phyloP scores from a whole-genome alignment of 2,329 filamentous ascomycete genomes.

The Oidium heveae region DNA sequence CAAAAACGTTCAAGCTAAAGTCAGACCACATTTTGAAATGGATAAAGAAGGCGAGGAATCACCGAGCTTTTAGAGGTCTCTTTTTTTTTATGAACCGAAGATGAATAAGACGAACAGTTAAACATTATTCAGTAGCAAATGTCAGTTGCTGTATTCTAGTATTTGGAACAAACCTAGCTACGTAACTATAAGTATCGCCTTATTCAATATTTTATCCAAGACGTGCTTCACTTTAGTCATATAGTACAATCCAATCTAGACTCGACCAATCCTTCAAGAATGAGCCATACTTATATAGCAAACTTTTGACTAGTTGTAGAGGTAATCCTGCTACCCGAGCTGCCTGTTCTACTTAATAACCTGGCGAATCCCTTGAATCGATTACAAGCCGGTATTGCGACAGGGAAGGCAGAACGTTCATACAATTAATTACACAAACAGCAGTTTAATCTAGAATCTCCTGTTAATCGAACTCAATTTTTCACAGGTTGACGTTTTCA shows the following conservation, averaged over 20 bases:
- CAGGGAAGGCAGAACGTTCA: not conserved
- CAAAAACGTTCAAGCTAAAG: too few relatives aligned
- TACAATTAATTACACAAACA: not conserved
- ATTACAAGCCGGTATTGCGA: not conserved
- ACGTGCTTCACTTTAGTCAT: too few relatives aligned
- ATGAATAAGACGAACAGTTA: too few relatives aligned
- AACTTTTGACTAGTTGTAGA: not conserved
- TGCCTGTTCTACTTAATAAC: not conserved
- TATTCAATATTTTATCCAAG: too few relatives aligned
- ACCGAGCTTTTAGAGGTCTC: too few relatives aligned
- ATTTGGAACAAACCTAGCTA: too few relatives aligned
- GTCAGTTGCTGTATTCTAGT: too few relatives aligned
- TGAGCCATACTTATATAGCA: not conserved
- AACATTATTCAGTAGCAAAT: too few relatives aligned
- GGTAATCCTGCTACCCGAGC: not conserved
- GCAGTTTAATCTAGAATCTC: not conserved
- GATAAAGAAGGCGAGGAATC: too few relatives aligned
- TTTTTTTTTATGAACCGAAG: too few relatives aligned
- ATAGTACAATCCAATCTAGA: not conserved
- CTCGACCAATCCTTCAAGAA: not conserved
- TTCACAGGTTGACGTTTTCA: not conserved
- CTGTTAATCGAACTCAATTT: not conserved
- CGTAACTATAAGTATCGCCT: too few relatives aligned
- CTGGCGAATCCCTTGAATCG: not conserved
- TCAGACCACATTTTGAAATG: too few relatives aligned